Evolutionary conservation across 495 filamentous ascomycete genomes (phyloP), one percentile per base, ranked within the genome.

Genomic region (Penicillium psychrofluorescens): DNA sequence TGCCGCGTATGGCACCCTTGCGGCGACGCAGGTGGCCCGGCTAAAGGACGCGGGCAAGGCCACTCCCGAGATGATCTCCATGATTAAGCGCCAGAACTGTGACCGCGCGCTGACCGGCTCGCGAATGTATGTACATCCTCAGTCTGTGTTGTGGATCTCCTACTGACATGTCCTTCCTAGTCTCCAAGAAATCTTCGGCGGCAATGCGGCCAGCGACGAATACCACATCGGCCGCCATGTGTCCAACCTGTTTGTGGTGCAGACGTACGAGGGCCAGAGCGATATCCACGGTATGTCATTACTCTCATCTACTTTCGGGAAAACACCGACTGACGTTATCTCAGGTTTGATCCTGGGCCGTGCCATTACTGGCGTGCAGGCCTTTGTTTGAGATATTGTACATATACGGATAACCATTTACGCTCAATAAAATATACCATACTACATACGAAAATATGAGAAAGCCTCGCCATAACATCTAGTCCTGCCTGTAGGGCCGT

Each of bases 41-140:
- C 76, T 98, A 11, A 96, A 95, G 74, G 92, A 97, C 58, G 78
- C 86, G 56, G 90, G 90, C 11, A 84, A 88, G 64, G 76, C 77
- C 16, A 81, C 86, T 2, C 91, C 92, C 8, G 94, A 98, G 67
- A 96, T 96, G 94, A 94, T 98, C 55, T 90, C 85, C 34, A 94
- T 98, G 88, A 82, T 96, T 56, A 98, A 98, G 74, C 76, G 92
- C 50, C 90, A 97, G 71, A 98, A 98, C 63, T 97, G 94, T 68
- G 92, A 98, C 63, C 76, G 85, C 32, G 90, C 92, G 11, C 67
- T 98, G 53, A 66, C 78, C 10, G 88, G 90, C 56, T 80, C 90
- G 28, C 76, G 92, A 44, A 73, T 76, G 80, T 81, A 69, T 51
- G 80, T 40, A 46, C 33, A 7, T 45, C 41, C 22, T 46, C 8